Base-by-base conservation (phyloP, 169 alveolate genomes). In the Plasmodium relictum region DNA sequence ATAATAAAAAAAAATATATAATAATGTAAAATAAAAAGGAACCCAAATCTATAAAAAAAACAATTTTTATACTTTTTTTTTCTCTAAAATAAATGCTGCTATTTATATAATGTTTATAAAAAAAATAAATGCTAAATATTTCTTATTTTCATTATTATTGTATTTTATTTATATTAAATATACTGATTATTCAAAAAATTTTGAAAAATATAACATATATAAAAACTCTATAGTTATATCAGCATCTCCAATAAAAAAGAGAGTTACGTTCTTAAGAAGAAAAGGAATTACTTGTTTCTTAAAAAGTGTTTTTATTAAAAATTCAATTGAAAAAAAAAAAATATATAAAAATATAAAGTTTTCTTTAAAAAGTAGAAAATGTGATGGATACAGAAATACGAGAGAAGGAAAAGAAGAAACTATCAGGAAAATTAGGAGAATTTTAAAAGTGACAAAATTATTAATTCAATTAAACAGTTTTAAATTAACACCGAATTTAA, bases 341-440 rank as follows among this genome's bases (percentile, higher is more conserved):
- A 8, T 44, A 37, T 45, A 9, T 16, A 4, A 42, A 18, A 16
- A 69, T 69, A 72, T 14, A 12, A 54, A 56, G 6, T 72, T 72
- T 50, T n/a, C 26, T 1, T 58, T 83, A 48, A n/a, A 83, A n/a
- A 83, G 91, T 52, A 59, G 85, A 68, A 83, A 83, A 44, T 83
- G 91, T 69, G 56, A 56, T 83, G 85, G 85, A 20, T 83, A 83
- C 41, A 39, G 91, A 83, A 83, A 83, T 37, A 83, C 91, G 14
- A 83, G 83, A 69, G 91, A 83, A 54, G 91, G 91, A 68, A 83
- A 83, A 52, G 63, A 83, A 18, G 91, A 83, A 83, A 83, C 62
- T 14, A 42, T 83, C 16, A 52, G 91, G 69, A 83, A 83, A 69
- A 37, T 83, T n/a, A 83, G 54, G 69, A 68, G 91, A 68, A 83